Percentiles rank a stretch among this genome's conserved stretches.
Conservation (phyloP, 768 basidiomycete species). For the Russula earlei region DNA sequence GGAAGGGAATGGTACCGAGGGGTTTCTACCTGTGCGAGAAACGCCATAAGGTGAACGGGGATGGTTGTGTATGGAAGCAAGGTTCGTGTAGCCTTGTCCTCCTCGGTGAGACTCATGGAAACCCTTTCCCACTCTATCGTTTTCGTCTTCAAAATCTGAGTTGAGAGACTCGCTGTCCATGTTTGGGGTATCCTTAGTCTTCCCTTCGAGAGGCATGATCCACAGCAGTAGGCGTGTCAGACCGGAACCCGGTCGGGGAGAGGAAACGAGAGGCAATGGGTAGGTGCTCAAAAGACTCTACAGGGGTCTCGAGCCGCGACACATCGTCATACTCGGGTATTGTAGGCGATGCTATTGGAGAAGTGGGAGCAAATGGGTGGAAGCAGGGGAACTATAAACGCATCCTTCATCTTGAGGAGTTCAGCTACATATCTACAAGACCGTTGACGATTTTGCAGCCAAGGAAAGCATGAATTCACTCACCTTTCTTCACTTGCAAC, state of each 20-base stretch:
- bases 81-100: slow-evolving; percentile 20
- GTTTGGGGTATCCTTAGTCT: slow-evolving; percentile 44
- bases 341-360: slow-evolving; percentile 46
- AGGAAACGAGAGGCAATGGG: slow-evolving; percentile 92
- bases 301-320: slow-evolving; percentile 48
- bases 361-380: slow-evolving; percentile 70
- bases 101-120: slow-evolving; percentile 29
- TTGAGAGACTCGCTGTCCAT: slow-evolving; percentile 69
- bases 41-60: slow-evolving; percentile 70
- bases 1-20: slow-evolving; percentile 65
- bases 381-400: slow-evolving; percentile 84
- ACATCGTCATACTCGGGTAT: slow-evolving; percentile 63
- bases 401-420: slow-evolving; percentile 84
- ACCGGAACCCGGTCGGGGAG: slow-evolving; percentile 46
- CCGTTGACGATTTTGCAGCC: not conserved
- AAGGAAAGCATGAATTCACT: slow-evolving; percentile 24
- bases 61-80: slow-evolving; percentile 49
- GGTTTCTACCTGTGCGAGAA: slow-evolving; percentile 33
- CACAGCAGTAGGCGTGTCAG: slow-evolving; percentile 34
- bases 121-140: slow-evolving; percentile 41
- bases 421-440: slow-evolving; percentile 79
- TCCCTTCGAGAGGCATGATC: slow-evolving; percentile 30
- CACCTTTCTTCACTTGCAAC: slow-evolving; percentile 93
- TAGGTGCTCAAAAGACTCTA: slow-evolving; percentile 64
- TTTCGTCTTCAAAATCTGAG: slow-evolving; percentile 57